Evolutionary conservation across 1,284 basidiomycete genomes (phyloP), one percentile per base, ranked within the genome.

Genomic region (Rhodofomes roseus): DNA sequence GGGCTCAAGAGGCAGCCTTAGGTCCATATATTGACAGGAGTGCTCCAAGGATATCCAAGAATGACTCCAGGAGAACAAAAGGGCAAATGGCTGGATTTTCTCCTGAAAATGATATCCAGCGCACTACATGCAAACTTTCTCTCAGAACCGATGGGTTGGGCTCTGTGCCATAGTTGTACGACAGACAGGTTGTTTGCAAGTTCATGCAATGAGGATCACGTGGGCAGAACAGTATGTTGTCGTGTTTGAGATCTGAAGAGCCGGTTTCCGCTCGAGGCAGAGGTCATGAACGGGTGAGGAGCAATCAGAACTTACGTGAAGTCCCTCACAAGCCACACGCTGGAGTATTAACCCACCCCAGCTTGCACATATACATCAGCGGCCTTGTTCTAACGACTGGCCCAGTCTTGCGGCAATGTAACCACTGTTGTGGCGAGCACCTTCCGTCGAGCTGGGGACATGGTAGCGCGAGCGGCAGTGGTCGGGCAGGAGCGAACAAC

Each of bases 291-390:
- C n/a, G n/a, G n/a, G n/a, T n/a, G n/a, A n/a, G n/a, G n/a, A n/a
- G n/a, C n/a, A n/a, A n/a, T n/a, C n/a, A n/a, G n/a, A n/a, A n/a
- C n/a, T 37, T 54, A 46, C 60, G 58, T 54, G 69, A 67, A 31
- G 22, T 52, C 50, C 50, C 63, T 58, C 11, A 68, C 68, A 2
- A 71, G 64, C 70, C 70, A 70, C 50, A 71, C 68, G 56, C 63
- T 61, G 18, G 60, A 61, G 68, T 79, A 79, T 65, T 78, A 76
- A 37, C 78, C 77, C 77, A 79, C 3, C 79, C 78, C 9, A 79
- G 71, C 68, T 79, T 79, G 79, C 46, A 76, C 69, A 52, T 46
- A 59, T 37, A 27, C 25, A 31, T 22, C 36, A 55, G 12, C 54
- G 54, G 8, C 57, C 60, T 29, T 40, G 39, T 22, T 54, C 18